Base-by-base conservation (phyloP, 1,139 yeast genomes). In the Geotrichum siamense region DNA sequence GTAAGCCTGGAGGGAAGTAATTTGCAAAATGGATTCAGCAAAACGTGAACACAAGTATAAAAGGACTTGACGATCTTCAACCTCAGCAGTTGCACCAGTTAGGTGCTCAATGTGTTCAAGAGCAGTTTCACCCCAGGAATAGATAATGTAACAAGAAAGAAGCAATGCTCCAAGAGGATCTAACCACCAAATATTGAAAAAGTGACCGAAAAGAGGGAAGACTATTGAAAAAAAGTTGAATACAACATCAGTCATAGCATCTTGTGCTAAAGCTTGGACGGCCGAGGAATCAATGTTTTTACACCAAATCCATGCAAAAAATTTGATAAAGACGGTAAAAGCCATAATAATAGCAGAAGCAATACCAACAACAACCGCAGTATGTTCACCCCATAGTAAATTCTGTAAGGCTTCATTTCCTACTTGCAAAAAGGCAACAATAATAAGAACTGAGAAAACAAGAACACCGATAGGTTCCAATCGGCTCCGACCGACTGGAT, bases 381-480 rank as follows among this genome's bases (percentile, higher is more conserved):
- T 58, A n/a, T 51, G 60, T 13, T 54, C 53, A 8, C 51, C 52
- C 31, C 40, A 56, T 44, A 57, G 45, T 38, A 63, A 56, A 35
- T 50, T 67, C 54, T 54, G 62, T 2, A 63, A 55, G 0, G 89
- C 74, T 55, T 79, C 84, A 50, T 78, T 76, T 2, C 82, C 83
- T 46, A 83, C 85, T 58, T 82, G 89, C 43, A 79, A 61, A 52
- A 83, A 83, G 5, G 89, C 79, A 22, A 82, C 68, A 31, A 82
- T 78, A 53, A 83, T 83, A 38, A 83, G 69, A 25, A 82, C 71
- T 1, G 86, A 78, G 55, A 83, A 83, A 1, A 83, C 78, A 50
- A 83, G 68, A 12, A 83, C 82, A 0, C 94, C 93, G 46, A 83
- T 70, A 0, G 94, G 94, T 56, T 82, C 93, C 38, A 83, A 65